Conservation (phyloP, 2,329 filamentous ascomycete genomes). For the Trichoderma breve region DNA sequence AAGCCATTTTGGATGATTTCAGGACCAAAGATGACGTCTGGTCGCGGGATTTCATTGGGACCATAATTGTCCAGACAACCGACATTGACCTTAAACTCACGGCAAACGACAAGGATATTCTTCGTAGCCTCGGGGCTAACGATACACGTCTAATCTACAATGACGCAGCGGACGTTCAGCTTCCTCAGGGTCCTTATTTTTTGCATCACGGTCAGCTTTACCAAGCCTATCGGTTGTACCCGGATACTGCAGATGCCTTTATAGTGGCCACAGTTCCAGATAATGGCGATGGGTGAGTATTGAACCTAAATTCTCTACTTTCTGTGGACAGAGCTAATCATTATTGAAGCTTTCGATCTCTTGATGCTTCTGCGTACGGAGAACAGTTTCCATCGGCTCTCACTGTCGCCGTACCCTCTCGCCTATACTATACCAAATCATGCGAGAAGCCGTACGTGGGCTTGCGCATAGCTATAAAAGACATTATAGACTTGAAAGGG, state of each 20-base stretch:
- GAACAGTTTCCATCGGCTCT: neutral
- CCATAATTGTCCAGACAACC: neutral
- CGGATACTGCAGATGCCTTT: neutral
- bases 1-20: neutral
- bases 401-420: neutral
- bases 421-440: neutral
- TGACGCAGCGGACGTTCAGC: neutral
- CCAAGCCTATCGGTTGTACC: neutral
- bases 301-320: accelerated
- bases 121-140: neutral
- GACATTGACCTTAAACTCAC: neutral
- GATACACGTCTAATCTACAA: neutral
- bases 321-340: neutral
- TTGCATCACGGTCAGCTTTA: neutral
- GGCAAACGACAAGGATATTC: neutral
- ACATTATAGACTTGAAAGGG: neutral
- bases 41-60: neutral
- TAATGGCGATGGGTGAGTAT: neutral
- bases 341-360: neutral
- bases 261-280: neutral
- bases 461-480: neutral
- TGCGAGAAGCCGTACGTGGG: neutral
- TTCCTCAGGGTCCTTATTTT: neutral
- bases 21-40: neutral
- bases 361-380: neutral